phyloP scores from a whole-genome alignment of 2,329 filamentous ascomycete genomes.

The Aureobasidium sp. region DNA sequence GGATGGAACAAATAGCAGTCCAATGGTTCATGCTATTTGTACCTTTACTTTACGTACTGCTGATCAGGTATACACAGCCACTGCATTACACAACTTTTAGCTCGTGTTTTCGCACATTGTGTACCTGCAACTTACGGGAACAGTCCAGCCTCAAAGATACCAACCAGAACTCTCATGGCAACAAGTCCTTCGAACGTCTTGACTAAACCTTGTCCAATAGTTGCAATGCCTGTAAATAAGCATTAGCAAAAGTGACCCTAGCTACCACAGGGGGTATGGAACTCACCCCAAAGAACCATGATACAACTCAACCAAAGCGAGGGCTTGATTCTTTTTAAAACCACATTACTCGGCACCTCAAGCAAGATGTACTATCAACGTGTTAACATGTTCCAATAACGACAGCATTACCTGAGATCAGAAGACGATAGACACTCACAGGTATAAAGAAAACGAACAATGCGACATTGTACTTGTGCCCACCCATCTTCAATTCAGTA shows the following conservation, averaged over 20 bases:
- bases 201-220: conserved; percentile 31
- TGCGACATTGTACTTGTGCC: conserved; percentile 33
- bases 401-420: no score
- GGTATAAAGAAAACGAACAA: conserved; percentile 32
- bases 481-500: conserved; percentile 31
- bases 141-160: conserved; percentile 34
- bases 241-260: background rate
- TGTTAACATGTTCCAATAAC: background rate
- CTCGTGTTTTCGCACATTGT: background rate
- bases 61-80: conserved; percentile 30
- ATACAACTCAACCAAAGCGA: conserved; percentile 29
- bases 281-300: conserved; percentile 32
- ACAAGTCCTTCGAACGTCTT: conserved; percentile 28
- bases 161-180: conserved; percentile 29
- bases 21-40: no score
- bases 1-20: no score
- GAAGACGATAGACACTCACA: background rate
- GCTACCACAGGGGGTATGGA: accelerated
- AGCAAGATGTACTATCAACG: conserved; percentile 20
- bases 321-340: no score
- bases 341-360: conserved; percentile 30
- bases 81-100: conserved; percentile 20
- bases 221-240: conserved; percentile 25
- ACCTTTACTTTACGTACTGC: conserved; percentile 23
- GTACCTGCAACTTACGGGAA: conserved; percentile 29